These are phyloP conservation scores for Candida gigantensis DNA, from an alignment of 1,139 yeast genomes.

Conservation along the genomic window DNA sequence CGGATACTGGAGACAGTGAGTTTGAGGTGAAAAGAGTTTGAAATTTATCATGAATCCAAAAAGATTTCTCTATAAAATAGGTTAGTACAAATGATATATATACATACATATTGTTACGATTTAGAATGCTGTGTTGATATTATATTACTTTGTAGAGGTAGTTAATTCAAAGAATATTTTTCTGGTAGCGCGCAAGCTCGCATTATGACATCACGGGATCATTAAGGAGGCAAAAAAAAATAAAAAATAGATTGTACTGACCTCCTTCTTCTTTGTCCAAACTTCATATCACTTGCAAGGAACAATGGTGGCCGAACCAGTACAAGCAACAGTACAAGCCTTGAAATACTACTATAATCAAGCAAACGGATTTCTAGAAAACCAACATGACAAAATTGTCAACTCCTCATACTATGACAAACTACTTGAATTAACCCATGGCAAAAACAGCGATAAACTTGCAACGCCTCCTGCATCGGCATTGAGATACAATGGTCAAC, in stretches of 20 bases:
- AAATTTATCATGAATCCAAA: too few relatives aligned
- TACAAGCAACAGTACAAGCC: slow-evolving; percentile 39
- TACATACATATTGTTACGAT: too few relatives aligned
- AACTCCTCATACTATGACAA: slow-evolving; percentile 22
- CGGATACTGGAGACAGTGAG: too few relatives aligned
- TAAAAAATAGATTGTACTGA: not conserved
- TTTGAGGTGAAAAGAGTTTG: too few relatives aligned
- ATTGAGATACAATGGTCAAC: slow-evolving; percentile 1
- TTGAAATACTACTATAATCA: slow-evolving; percentile 27
- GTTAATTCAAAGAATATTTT: too few relatives aligned
- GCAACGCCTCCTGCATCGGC: too few relatives aligned
- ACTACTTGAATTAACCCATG: slow-evolving; percentile 17
- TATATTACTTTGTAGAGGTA: too few relatives aligned
- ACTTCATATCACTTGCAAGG: not conserved
- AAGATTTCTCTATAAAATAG: too few relatives aligned
- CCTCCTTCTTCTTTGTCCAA: not conserved
- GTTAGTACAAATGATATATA: too few relatives aligned
- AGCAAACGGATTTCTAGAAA: slow-evolving; percentile 25
- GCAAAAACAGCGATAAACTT: slow-evolving; percentile 2
- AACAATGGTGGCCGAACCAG: slow-evolving; percentile 50
- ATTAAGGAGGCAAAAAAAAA: not conserved
- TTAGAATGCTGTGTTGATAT: too few relatives aligned
- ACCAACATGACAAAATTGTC: slow-evolving; percentile 26
- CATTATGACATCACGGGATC: too few relatives aligned
- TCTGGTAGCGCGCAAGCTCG: too few relatives aligned